phyloP scores from a whole-genome alignment of 108 stramenopile genomes.

The Nitzschia putrida region DNA sequence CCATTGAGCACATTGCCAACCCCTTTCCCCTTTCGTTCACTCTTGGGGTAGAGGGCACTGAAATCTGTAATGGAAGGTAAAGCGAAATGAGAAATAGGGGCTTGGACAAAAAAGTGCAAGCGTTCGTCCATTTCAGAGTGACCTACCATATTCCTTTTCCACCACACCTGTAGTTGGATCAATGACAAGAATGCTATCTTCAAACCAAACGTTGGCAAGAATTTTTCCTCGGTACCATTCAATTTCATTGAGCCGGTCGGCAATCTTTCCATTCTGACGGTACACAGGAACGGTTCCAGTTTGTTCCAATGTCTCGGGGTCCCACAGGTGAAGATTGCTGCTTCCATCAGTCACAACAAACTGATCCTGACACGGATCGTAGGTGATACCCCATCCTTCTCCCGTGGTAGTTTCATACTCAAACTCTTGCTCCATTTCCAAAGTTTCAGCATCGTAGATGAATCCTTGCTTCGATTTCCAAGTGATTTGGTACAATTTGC shows the following conservation, averaged over 20 bases:
- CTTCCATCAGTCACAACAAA: slow-evolving; percentile 84
- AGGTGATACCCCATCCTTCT: slow-evolving; percentile 88
- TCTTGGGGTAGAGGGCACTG: slow-evolving; percentile 55
- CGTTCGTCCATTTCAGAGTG: neutral
- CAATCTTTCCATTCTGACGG: slow-evolving; percentile 48
- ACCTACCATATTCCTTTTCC: slow-evolving; percentile 84
- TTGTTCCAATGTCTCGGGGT: slow-evolving; percentile 51
- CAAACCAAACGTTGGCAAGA: slow-evolving; percentile 83
- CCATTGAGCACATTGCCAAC: slow-evolving; percentile 82
- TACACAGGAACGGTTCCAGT: slow-evolving; percentile 56
- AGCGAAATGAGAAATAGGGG: neutral
- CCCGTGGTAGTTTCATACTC: slow-evolving; percentile 56
- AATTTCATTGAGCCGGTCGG: slow-evolving; percentile 73
- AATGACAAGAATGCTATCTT: slow-evolving; percentile 76
- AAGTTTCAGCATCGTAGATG: slow-evolving; percentile 65
- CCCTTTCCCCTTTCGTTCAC: slow-evolving; percentile 27
- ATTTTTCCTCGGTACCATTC: slow-evolving; percentile 81
- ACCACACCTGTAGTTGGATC: slow-evolving; percentile 74
- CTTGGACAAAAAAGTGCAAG: neutral
- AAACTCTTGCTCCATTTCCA: slow-evolving; percentile 51
- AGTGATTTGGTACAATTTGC: slow-evolving; percentile 66
- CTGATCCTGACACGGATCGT: slow-evolving; percentile 56
- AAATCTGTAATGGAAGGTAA: slow-evolving; percentile 49
- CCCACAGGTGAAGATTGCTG: slow-evolving; percentile 73
- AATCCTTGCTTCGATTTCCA: slow-evolving; percentile 74